phyloP scores from a whole-genome alignment of 148 eudicot genomes.

The Arbutus unedo region DNA sequence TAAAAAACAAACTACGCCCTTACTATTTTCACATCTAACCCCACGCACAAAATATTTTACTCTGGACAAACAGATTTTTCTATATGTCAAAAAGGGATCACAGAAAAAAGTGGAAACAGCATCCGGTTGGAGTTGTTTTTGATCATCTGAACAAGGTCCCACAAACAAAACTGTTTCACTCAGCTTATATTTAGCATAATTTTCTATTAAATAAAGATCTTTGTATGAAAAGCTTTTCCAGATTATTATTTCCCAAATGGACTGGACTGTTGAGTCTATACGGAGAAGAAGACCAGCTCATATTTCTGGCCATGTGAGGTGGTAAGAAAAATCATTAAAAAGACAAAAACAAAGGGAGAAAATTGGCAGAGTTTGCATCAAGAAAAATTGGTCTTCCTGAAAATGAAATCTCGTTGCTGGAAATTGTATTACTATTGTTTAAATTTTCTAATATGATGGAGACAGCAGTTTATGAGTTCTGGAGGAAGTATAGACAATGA shows the following conservation, averaged over 20 bases:
- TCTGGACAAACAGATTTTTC: not conserved
- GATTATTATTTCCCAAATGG: not conserved
- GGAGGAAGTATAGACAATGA: not conserved
- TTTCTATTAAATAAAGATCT: not conserved
- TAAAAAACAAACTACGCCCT: too few species aligned
- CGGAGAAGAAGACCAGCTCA: not conserved
- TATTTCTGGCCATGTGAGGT: constrained; percentile 5
- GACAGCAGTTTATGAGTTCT: not conserved
- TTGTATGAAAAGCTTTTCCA: not conserved
- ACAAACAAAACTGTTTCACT: not conserved
- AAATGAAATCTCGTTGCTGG: not conserved
- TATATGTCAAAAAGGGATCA: not conserved
- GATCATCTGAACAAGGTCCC: not conserved
- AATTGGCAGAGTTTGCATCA: not conserved
- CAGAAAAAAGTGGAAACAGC: not conserved
- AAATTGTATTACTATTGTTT: not conserved
- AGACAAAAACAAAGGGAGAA: not conserved
- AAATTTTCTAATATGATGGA: not conserved
- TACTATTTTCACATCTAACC: too few species aligned
- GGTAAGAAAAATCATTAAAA: not conserved
- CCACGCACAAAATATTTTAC: not conserved
- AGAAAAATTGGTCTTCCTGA: not conserved
- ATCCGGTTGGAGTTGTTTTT: not conserved
- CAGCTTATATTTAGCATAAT: not conserved
- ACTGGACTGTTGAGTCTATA: not conserved